Conservation (phyloP, 1,139 yeast genomes). For the Saccharomyces uvarum region DNA sequence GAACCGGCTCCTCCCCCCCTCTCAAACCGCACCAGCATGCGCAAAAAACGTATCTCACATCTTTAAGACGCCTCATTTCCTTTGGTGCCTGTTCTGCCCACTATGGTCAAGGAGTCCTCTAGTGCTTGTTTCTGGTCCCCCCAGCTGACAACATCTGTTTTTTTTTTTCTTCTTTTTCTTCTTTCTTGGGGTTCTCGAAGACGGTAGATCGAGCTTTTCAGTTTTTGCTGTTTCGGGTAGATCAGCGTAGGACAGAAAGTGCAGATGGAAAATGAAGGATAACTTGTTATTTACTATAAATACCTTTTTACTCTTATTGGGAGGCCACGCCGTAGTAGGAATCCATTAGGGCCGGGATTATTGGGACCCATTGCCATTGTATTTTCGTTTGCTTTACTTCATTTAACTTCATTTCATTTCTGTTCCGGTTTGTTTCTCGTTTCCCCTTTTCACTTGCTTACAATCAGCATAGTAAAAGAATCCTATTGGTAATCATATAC, state of each 20-base stretch:
- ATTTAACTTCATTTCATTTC: not conserved
- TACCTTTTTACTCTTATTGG: not conserved
- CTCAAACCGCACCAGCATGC: not conserved
- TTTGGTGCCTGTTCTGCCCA: not conserved
- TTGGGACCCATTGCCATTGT: not conserved
- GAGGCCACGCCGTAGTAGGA: not conserved
- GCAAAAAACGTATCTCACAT: not conserved
- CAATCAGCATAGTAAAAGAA: not conserved
- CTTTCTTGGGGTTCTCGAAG: conserved; percentile 1
- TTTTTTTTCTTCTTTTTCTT: conserved; percentile 1
- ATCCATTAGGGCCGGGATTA: not conserved
- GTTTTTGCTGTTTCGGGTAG: not conserved
- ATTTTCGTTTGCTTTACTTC: not conserved
- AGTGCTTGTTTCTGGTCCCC: not conserved
- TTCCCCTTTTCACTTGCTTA: not conserved
- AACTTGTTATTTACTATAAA: not conserved
- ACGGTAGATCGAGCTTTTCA: not conserved
- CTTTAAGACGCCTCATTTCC: not conserved
- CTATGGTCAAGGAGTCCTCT: not conserved
- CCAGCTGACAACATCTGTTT: not conserved
- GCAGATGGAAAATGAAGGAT: not conserved
- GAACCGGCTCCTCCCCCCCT: not conserved
- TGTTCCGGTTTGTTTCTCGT: not conserved
- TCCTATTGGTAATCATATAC: not conserved
- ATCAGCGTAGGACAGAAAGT: not conserved